Percentiles rank a stretch among this genome's conserved stretches.
phyloP scores from a whole-genome alignment of 371 early-diverging fungal species.

The Apophysomyces elegans region DNA sequence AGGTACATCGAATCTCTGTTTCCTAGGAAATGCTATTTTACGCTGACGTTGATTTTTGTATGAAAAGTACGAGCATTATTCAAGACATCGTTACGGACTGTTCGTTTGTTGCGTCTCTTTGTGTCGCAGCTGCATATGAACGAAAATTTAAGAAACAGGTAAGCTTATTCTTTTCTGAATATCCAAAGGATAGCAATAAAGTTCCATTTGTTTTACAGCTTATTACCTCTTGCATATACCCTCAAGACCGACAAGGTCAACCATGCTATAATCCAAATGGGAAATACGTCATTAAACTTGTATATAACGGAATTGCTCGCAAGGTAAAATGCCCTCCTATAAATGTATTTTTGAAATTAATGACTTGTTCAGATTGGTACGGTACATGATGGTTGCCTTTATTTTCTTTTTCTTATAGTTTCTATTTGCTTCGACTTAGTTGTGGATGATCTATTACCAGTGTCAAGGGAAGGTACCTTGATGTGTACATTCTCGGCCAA shows the following conservation, averaged over 20 bases:
- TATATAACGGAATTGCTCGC: constrained; percentile 85
- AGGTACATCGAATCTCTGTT: constrained; percentile 40
- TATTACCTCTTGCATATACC: constrained; percentile 86
- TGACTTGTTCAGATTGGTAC: constrained; percentile 5
- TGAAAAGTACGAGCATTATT: constrained; percentile 53
- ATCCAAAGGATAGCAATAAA: background rate
- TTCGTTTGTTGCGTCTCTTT: constrained; percentile 91
- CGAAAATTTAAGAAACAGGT: constrained; percentile 73
- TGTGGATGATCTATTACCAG: constrained; percentile 89
- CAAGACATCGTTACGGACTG: constrained; percentile 93
- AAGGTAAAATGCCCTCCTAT: constrained; percentile 51
- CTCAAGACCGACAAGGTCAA: constrained; percentile 72
- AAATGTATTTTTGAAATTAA: too few species aligned
- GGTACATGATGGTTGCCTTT: background rate
- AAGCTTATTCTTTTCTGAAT: background rate
- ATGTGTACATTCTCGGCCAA: constrained; percentile 87
- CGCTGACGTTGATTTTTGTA: too few species aligned
- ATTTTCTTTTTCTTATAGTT: background rate
- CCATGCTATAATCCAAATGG: constrained; percentile 88
- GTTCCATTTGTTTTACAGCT: constrained; percentile 44
- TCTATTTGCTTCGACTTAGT: constrained; percentile 41
- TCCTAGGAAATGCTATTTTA: too few species aligned
- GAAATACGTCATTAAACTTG: constrained; percentile 84
- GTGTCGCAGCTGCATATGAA: constrained; percentile 88
- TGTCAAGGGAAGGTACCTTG: constrained; percentile 71